Percentiles rank a stretch among this genome's conserved stretches.
These are phyloP conservation scores for Phytophthora sojae DNA, from an alignment of 352 stramenopile genomes.

Conservation along the genomic window DNA sequence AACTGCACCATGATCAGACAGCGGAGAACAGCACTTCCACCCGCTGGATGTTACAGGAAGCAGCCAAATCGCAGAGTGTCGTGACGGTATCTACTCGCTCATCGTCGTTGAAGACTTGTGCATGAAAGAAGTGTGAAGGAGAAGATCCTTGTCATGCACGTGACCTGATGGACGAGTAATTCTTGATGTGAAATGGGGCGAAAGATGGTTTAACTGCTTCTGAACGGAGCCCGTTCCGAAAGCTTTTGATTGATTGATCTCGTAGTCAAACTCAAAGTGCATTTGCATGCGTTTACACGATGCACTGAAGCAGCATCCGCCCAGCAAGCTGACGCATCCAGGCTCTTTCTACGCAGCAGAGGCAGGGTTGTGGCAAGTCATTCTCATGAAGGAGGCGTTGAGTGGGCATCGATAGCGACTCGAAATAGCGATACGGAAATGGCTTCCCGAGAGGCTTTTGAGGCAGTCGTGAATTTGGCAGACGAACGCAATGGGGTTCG, in stretches of 20 bases:
- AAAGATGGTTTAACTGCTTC: neutral
- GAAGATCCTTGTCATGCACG: neutral
- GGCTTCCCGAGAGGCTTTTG: neutral
- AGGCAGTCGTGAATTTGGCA: slow-evolving; percentile 7
- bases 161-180: neutral
- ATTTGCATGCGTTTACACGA: too few relatives aligned
- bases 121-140: slow-evolving; percentile 16
- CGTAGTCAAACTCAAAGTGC: neutral
- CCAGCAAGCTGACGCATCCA: too few relatives aligned
- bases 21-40: neutral
- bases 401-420: neutral
- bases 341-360: too few relatives aligned
- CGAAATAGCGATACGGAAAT: slow-evolving; percentile 19
- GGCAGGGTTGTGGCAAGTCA: too few relatives aligned
- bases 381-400: too few relatives aligned
- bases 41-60: slow-evolving; percentile 11
- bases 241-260: neutral
- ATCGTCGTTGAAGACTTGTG: neutral
- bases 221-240: neutral
- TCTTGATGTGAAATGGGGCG: neutral
- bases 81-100: slow-evolving; percentile 16
- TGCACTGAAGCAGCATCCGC: too few relatives aligned
- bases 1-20: slow-evolving; percentile 25
- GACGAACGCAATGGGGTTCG: slow-evolving; percentile 23
- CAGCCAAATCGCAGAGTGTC: slow-evolving; percentile 36